phyloP scores from a whole-genome alignment of 2,329 filamentous ascomycete genomes.

The Talaromyces sp. region DNA sequence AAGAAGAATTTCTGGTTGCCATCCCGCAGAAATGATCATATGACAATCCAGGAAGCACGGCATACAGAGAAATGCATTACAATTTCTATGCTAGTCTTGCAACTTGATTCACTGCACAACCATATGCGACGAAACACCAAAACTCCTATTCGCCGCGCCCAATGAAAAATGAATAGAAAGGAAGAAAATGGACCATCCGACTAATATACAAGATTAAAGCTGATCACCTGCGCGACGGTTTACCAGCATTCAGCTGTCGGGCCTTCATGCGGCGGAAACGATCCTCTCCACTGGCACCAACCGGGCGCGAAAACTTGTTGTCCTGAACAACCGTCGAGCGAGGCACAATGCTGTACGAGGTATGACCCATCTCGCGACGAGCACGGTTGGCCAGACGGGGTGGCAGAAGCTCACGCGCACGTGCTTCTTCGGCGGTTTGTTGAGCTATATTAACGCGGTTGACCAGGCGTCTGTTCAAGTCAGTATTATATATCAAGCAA shows the following conservation, averaged over 20 bases:
- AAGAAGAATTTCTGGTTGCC: neutral
- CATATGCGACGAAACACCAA: constrained; percentile 5
- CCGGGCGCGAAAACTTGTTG: constrained; percentile 45
- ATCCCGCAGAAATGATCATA: neutral
- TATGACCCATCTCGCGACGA: constrained; percentile 56
- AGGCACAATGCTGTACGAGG: constrained; percentile 63
- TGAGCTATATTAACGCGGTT: constrained; percentile 28
- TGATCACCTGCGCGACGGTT: constrained; percentile 39
- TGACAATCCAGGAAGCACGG: neutral
- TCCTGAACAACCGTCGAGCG: constrained; percentile 51
- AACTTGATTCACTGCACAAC: neutral
- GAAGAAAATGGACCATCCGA: neutral
- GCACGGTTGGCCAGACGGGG: constrained; percentile 57
- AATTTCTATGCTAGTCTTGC: constrained; percentile 6
- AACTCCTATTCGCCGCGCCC: constrained; percentile 12
- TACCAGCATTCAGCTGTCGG: constrained; percentile 43
- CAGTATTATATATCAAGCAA: neutral
- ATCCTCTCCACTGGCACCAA: constrained; percentile 48
- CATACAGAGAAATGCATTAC: constrained; percentile 1
- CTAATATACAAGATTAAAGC: neutral
- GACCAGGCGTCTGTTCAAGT: constrained; percentile 34
- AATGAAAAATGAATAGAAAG: neutral
- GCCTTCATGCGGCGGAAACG: constrained; percentile 50
- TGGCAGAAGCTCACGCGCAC: constrained; percentile 52
- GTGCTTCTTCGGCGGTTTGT: constrained; percentile 48